Base-by-base conservation (phyloP, 1,284 basidiomycete genomes). In the Grifola frondosa region DNA sequence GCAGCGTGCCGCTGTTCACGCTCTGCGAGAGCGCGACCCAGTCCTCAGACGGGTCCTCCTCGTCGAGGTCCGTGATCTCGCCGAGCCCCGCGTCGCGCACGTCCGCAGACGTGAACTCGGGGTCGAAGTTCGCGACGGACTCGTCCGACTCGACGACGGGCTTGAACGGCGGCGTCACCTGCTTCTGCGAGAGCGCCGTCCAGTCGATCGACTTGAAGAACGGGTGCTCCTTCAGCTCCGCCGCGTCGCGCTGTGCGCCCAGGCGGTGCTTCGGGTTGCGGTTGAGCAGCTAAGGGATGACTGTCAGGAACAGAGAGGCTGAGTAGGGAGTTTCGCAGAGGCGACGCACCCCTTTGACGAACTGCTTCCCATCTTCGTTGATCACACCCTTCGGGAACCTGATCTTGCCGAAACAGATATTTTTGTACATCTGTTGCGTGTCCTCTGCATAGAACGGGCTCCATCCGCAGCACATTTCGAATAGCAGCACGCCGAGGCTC, bases 381-480 rank as follows among this genome's bases (percentile, higher is more conserved):
- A 99, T 98, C 23, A 97, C 95, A 42, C 91, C 93, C 59, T 94
- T 89, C 21, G 97, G 97, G 74, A 99, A 99, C 52, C 96, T 81
- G 65, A 99, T 98, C 78, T 98, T 99, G 53, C 97, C 97, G 67
- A 93, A 94, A 66, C 94, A 98, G 57, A 99, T 99, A 73, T 96
- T 91, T 78, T 94, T 94, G 75, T 99, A 99, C 97, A 99, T 99
- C 69, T 97, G 92, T 66, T 99, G 96, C 13, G 94, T 98, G 64
- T 99, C 97, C 61, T 99, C 97, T 12, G 96, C 96, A 62, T 99
- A 99, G 73, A 99, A 99, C 26, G 97, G 97, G 65, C 90, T 94
- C 97, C 97, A 99, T 13, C 97, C 97, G 60, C 97, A 99, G 65
- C 96, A 99, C 97, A 99, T 99, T 68, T 95, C 92, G 60, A 95